phyloP scores from a whole-genome alignment of 108 stramenopile genomes.

The Skeletonema grethae region DNA sequence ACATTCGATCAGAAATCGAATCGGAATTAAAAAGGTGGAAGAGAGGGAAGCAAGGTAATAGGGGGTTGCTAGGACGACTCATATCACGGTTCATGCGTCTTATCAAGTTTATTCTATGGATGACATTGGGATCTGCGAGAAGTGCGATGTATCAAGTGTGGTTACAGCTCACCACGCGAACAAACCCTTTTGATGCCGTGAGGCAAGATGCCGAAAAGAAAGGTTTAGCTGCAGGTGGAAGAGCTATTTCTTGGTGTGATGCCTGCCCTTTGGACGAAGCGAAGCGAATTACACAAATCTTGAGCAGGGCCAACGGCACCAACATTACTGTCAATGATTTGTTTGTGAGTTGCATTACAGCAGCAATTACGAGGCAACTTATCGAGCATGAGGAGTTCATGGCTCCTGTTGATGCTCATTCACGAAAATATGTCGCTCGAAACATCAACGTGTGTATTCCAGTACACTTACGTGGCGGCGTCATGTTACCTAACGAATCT shows the following conservation, averaged over 20 bases:
- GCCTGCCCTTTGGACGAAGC: conserved; percentile 74
- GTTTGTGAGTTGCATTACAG: conserved; percentile 73
- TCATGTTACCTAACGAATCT: conserved; percentile 69
- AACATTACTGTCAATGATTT: conserved; percentile 84
- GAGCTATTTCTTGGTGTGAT: conserved; percentile 76
- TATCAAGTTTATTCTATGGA: conserved; percentile 61
- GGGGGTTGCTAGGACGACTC: conserved; percentile 31
- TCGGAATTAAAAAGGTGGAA: conserved; percentile 37
- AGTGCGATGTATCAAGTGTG: conserved; percentile 62
- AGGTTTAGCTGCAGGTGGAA: conserved; percentile 22
- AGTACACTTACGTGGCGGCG: conserved; percentile 81
- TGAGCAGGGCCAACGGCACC: conserved; percentile 24
- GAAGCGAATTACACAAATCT: conserved; percentile 56
- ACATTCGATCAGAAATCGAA: conserved; percentile 56
- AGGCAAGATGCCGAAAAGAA: conserved; percentile 32
- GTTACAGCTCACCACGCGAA: conserved; percentile 40
- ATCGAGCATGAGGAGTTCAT: conserved; percentile 47
- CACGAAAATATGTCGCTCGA: conserved; percentile 18
- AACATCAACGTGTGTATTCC: conserved; percentile 76
- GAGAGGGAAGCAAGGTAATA: conserved; percentile 30
- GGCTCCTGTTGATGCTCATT: conserved; percentile 15
- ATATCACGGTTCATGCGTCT: conserved; percentile 29
- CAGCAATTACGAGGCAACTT: conserved; percentile 72
- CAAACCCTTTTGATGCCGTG: conserved; percentile 64
- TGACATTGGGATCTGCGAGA: conserved; percentile 52